phyloP scores from a whole-genome alignment of 2,329 filamentous ascomycete species.

The Macrophomina phaseolina region DNA sequence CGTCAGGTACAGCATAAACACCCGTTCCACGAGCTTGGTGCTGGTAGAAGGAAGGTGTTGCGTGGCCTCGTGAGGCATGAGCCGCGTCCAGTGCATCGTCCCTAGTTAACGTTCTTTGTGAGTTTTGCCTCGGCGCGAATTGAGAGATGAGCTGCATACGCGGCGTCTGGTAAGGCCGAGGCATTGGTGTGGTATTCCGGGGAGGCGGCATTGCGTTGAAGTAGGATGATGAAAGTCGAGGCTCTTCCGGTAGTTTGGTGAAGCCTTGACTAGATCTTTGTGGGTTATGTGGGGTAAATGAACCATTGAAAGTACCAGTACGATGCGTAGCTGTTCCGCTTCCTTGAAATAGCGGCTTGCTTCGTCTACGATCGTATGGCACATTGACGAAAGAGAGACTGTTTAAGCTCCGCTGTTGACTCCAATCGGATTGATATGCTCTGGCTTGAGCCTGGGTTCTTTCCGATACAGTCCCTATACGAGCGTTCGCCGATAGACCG shows the following conservation, averaged over 20 bases:
- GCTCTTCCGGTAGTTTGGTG: constrained; percentile 2
- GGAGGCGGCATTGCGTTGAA: neutral
- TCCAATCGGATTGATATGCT: constrained; percentile 28
- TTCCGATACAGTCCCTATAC: constrained; percentile 7
- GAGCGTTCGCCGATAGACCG: constrained; percentile 23
- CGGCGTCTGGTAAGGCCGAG: neutral
- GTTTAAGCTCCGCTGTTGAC: constrained; percentile 39
- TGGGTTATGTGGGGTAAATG: neutral
- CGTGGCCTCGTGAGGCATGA: neutral
- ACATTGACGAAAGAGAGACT: constrained; percentile 44
- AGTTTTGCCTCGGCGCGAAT: neutral
- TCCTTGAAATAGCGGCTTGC: neutral
- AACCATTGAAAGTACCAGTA: neutral
- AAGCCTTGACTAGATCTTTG: neutral
- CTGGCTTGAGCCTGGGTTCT: neutral
- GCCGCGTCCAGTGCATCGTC: constrained; percentile 3
- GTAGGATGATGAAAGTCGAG: constrained; percentile 17
- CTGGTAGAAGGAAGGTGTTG: constrained; percentile 5
- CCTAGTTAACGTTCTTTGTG: neutral
- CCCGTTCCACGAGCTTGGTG: neutral
- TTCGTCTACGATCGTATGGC: constrained; percentile 27
- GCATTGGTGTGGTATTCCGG: neutral
- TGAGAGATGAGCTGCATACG: neutral
- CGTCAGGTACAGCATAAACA: neutral
- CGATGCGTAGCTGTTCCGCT: neutral